Conservation (phyloP, 192 early-diverging fungal species). For the Rhizophagus sp. region DNA sequence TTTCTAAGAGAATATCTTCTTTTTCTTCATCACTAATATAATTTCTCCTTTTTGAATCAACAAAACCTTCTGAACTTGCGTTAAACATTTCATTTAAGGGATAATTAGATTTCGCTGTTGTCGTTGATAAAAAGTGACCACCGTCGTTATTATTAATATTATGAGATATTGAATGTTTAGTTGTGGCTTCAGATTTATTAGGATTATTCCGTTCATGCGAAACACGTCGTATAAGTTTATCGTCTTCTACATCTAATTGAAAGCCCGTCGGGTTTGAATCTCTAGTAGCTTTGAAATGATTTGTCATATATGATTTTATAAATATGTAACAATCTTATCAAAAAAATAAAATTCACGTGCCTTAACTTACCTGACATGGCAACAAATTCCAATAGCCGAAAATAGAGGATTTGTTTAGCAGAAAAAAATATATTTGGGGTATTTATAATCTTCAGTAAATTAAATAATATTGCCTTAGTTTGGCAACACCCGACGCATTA, state of each 20-base stretch:
- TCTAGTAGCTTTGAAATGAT: neutral
- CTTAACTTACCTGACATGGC: neutral
- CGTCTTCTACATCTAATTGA: neutral
- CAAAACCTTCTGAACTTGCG: neutral
- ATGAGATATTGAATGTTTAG: neutral
- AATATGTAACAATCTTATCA: neutral
- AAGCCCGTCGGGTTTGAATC: neutral
- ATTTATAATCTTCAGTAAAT: too few relatives aligned
- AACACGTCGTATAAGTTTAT: neutral
- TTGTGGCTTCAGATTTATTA: neutral
- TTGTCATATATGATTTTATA: neutral
- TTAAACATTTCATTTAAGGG: neutral
- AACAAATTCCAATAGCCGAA: too few relatives aligned
- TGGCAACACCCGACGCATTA: too few relatives aligned
- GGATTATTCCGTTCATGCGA: neutral
- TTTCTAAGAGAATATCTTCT: conserved; percentile 31
- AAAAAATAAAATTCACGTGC: neutral
- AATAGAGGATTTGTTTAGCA: too few relatives aligned
- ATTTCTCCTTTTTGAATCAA: neutral
- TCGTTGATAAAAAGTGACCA: too few relatives aligned
- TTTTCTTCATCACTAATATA: neutral
- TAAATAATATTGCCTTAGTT: too few relatives aligned
- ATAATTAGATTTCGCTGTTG: neutral
- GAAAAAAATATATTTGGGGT: too few relatives aligned
- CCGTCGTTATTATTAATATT: neutral